phyloP scores from a whole-genome alignment of 805 yeast genomes.

The Saccharomyces paradoxus region DNA sequence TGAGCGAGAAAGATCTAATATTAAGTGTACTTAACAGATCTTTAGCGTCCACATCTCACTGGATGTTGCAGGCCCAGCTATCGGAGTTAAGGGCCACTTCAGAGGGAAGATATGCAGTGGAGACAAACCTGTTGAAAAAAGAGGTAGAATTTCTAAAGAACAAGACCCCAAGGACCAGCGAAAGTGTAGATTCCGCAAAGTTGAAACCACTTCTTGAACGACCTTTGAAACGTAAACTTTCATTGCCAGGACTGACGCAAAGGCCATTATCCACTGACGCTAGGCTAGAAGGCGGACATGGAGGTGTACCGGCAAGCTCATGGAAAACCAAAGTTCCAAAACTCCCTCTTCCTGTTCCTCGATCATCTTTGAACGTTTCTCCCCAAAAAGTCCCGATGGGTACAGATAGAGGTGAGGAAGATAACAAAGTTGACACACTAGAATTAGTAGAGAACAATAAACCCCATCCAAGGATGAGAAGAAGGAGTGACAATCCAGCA shows the following conservation, averaged over 20 bases:
- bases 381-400: background rate
- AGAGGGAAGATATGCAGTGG: conserved; percentile 21
- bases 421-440: background rate
- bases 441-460: conserved; percentile 23
- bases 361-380: background rate
- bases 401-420: background rate
- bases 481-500: conserved; percentile 24
- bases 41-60: conserved; percentile 25
- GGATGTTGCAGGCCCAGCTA: conserved; percentile 28
- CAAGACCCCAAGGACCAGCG: background rate
- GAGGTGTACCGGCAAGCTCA: background rate
- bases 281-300: background rate
- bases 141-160: conserved; percentile 22
- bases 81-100: conserved; percentile 15
- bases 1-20: conserved; percentile 11
- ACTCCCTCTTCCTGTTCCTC: background rate
- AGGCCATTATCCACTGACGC: background rate
- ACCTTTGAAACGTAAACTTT: background rate
- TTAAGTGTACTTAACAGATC: conserved; percentile 20
- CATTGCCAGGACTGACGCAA: background rate
- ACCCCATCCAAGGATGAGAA: conserved; percentile 28
- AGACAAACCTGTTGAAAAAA: conserved; percentile 16
- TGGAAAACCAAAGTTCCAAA: background rate
- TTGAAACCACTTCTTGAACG: background rate
- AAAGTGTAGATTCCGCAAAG: background rate